Evolutionary conservation across 345 rosid species (phyloP), one percentile per base, ranked within the genome.

Genomic region (Luvunga scandens): DNA sequence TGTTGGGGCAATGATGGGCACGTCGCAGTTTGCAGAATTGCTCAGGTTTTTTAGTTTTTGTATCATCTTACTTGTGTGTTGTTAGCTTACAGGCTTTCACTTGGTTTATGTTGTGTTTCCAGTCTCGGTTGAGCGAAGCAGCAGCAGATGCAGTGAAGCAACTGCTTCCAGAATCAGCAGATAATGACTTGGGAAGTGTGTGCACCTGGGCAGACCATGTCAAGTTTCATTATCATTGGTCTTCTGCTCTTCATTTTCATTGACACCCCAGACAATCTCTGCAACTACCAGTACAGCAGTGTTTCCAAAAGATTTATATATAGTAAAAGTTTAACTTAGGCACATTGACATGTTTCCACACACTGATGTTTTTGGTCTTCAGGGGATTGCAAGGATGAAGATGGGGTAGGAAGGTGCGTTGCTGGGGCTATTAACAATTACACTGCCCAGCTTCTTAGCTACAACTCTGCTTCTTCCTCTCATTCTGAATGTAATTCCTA

Each of bases 301-400:
- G n/a, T n/a, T n/a, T n/a, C 42, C 68, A 7, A 31, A 65, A 0
- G 18, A 38, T 24, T 12, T 27, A 5, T 14, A 39, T 2, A 24
- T 1, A 28, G n/a, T n/a, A n/a, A n/a, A 36, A 22, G 30, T 39
- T 67, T 38, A 67, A 12, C 30, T 60, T 3, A 60, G 16, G 0
- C 67, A 33, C 50, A 22, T 2, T 30, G 25, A 33, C 31, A 53
- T 45, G 18, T 18, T 30, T 25, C 34, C 34, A 8, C 33, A 45
- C 1, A 0, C 16, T 22, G 10, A 38, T 59, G 30, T 9, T 69
- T 42, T 30, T 9, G 4, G 22, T 50, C 6, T 68, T 71, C 76
- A 93, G 99, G 98, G 88, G 99, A 95, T 77, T 95, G 98, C 86
- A 86, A 90, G 80, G 98, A 91, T 79, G 93, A 85, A 81, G 45